Evolutionary conservation across 2,329 filamentous ascomycete genomes (phyloP).

Genomic region (Trichothecium sympodiale): DNA sequence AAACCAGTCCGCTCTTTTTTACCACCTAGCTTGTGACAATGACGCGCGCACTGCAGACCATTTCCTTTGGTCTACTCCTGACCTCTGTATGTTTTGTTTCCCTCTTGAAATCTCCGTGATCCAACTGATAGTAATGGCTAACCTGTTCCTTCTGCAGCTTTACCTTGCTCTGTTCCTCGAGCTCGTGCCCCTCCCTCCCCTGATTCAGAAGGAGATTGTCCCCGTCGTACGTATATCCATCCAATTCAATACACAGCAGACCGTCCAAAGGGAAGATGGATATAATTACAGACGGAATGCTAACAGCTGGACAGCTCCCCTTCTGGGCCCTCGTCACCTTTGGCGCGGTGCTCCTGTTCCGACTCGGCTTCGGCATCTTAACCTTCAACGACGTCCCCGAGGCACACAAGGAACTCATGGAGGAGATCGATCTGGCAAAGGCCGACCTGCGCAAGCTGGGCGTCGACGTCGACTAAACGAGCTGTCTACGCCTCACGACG

Average conservation of each 20-base stretch:
- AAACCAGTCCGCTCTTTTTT: not conserved
- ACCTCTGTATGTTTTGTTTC: constrained; percentile 57
- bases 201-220: constrained; percentile 75
- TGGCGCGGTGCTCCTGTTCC: constrained; percentile 83
- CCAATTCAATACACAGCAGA: not conserved
- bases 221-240: constrained; percentile 84
- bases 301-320: constrained; percentile 53
- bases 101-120: no score
- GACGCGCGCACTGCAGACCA: constrained; percentile 89
- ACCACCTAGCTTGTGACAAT: constrained; percentile 40
- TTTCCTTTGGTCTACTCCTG: constrained; percentile 77
- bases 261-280: not conserved
- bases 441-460: constrained; percentile 62
- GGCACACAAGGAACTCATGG: constrained; percentile 80
- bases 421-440: constrained; percentile 70
- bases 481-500: not conserved
- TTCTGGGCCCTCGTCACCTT: constrained; percentile 89
- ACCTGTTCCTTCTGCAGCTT: constrained; percentile 53
- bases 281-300: constrained; percentile 1
- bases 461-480: constrained; percentile 60
- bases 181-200: constrained; percentile 66
- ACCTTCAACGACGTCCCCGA: constrained; percentile 95
- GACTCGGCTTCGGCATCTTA: constrained; percentile 83
- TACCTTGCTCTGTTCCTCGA: constrained; percentile 81
- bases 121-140: constrained; percentile 7